Base-by-base conservation (phyloP, 192 early-diverging fungal genomes). In the Coemansia sp. region DNA sequence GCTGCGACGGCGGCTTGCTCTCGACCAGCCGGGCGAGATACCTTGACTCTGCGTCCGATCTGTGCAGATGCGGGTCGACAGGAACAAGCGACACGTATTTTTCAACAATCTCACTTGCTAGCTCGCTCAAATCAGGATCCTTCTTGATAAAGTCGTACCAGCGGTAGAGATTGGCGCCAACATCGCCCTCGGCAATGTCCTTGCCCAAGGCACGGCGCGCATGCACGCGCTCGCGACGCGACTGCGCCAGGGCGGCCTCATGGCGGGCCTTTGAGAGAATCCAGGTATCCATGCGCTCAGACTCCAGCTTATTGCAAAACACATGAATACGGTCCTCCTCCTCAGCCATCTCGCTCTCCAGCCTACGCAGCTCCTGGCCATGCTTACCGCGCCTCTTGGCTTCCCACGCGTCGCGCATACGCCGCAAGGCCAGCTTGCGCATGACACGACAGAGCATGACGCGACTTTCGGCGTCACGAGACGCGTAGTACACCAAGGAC, bases 271-370 rank as follows among this genome's bases (percentile, higher is more conserved):
- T 70, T 38, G 60, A 45, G 18, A 27, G 43, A 10, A 66, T 45
- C 73, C 68, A 64, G 27, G 57, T 9, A 14, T 77, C 64, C 37
- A 70, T 45, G 21, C 63, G 52, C 54, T 66, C 68, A 34, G 22
- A 44, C 43, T 77, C 68, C 9, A 77, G 42, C 38, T 68, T 67
- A 45, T 70, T 64, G 61, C 73, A 77, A 58, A 77, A 77, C 40
- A 45, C 64, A 37, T 67, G 64, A 18, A 77, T 54, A 37, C 53
- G 62, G 57, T 59, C 57, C 54, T 77, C 73, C 24, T 77, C 73
- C 21, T 40, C 64, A 1, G 64, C 64, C 40, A 64, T 61, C 61
- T 53, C 56, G 43, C 53, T 59, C 48, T 67, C 68, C n/a, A 67
- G 40, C 18, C 19, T 52, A 21, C 61, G 53, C 61, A 71, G 73